A percentile compares a stretch with the other conserved stretches of the same genome.
Conservation (phyloP, 83 land plant genomes). For the Diphasiastrum complanatum region DNA sequence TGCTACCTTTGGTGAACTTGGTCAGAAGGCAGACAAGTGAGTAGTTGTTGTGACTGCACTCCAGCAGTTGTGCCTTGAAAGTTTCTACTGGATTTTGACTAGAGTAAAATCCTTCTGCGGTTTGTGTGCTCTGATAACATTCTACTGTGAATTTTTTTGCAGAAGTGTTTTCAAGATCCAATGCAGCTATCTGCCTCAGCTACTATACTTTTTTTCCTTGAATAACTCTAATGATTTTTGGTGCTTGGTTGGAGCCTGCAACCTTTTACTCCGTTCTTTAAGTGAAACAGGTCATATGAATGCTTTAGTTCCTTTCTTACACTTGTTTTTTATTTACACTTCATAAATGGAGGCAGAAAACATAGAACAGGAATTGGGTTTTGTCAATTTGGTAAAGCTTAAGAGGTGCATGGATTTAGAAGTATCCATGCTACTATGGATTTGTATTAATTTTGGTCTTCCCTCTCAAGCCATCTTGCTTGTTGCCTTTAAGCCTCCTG, state of each 20-base stretch:
- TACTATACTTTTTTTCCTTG: slow-evolving; percentile 60
- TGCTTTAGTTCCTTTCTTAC: too few species aligned
- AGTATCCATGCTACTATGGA: too few species aligned
- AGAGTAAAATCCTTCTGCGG: too few species aligned
- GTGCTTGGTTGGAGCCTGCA: slow-evolving; percentile 57
- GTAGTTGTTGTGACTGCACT: neutral
- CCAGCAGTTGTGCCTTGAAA: neutral
- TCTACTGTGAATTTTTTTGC: neutral
- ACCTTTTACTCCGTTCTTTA: slow-evolving; percentile 45
- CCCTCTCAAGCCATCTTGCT: too few species aligned
- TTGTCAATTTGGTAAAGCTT: too few species aligned
- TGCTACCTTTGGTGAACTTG: slow-evolving; percentile 42
- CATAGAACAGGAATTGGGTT: too few species aligned
- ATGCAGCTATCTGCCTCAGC: slow-evolving; percentile 63
- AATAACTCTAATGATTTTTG: slow-evolving; percentile 45
- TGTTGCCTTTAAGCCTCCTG: too few species aligned
- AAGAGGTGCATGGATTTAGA: too few species aligned
- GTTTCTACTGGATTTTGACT: neutral
- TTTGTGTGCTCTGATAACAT: too few species aligned
- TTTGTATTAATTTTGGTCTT: too few species aligned
- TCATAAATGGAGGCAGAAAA: too few species aligned
- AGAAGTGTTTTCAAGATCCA: slow-evolving; percentile 54
- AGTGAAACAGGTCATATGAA: slow-evolving; percentile 49
- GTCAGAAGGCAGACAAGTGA: slow-evolving; percentile 59
- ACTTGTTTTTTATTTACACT: too few species aligned